These are phyloP conservation scores for Colletotrichum somersetense DNA, from an alignment of 2,329 filamentous ascomycete genomes.

Conservation along the genomic window DNA sequence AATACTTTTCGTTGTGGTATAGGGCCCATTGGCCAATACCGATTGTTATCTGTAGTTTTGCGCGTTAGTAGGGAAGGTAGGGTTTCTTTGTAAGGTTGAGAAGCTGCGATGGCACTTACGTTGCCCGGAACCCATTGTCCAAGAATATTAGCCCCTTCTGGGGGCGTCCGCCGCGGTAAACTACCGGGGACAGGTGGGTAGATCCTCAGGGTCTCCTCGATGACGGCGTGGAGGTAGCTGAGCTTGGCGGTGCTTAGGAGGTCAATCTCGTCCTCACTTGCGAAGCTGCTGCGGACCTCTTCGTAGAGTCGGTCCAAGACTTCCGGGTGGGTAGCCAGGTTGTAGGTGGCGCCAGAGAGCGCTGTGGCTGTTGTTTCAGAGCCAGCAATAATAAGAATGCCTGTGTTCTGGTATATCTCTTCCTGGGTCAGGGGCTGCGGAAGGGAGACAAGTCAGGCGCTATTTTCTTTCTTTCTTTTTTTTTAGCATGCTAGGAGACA, in stretches of 20 bases:
- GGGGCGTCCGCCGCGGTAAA: conserved; percentile 48
- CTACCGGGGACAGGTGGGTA: conserved; percentile 50
- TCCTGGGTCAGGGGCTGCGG: conserved; percentile 32
- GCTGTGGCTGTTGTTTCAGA: conserved; percentile 52
- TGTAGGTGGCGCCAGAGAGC: conserved; percentile 47
- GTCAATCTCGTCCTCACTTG: conserved; percentile 53
- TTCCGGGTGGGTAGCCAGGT: conserved; percentile 49
- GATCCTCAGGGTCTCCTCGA: conserved; percentile 58
- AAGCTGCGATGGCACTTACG: conserved; percentile 43
- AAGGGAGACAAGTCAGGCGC: no score
- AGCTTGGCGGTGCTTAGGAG: conserved; percentile 49
- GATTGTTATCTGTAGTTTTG: conserved; percentile 53
- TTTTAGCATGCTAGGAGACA: no score
- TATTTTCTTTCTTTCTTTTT: no score
- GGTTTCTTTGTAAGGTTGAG: no score
- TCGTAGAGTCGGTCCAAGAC: conserved; percentile 48
- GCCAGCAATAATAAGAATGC: conserved; percentile 50
- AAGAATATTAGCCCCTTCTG: conserved; percentile 50
- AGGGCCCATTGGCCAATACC: conserved; percentile 59
- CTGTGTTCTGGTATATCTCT: conserved; percentile 42
- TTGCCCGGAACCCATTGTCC: conserved; percentile 50
- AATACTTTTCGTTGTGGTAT: conserved; percentile 59
- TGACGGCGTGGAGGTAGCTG: conserved; percentile 55
- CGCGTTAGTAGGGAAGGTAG: neutral
- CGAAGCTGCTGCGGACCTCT: conserved; percentile 55